Evolutionary conservation across 495 filamentous ascomycete species (phyloP).

Genomic region (Penicillium bialowiezense): DNA sequence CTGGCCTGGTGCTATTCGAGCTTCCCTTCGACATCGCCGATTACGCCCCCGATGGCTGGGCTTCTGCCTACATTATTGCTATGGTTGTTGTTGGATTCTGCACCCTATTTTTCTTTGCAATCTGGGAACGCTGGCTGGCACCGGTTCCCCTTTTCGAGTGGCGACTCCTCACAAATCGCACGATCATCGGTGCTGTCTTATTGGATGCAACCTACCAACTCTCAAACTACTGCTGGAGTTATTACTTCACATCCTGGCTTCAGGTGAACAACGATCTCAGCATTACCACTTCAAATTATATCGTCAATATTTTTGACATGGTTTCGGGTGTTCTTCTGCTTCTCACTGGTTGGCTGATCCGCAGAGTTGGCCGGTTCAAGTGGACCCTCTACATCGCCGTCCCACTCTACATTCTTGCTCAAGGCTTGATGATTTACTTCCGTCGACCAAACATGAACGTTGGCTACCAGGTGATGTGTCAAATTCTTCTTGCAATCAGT

Average conservation of each 20-base stretch:
- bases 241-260: slow-evolving; percentile 60
- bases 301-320: slow-evolving; percentile 46
- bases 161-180: slow-evolving; percentile 42
- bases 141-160: slow-evolving; percentile 51
- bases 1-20: slow-evolving; percentile 56
- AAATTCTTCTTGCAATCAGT: slow-evolving; percentile 64
- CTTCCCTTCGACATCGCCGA: slow-evolving; percentile 50
- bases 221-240: slow-evolving; percentile 36
- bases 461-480: slow-evolving; percentile 65
- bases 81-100: slow-evolving; percentile 52
- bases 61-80: slow-evolving; percentile 44
- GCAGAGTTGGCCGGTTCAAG: slow-evolving; percentile 48
- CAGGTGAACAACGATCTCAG: slow-evolving; percentile 63
- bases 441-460: slow-evolving; percentile 53
- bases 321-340: slow-evolving; percentile 40
- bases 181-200: slow-evolving; percentile 53
- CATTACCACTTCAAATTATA: slow-evolving; percentile 50
- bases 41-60: slow-evolving; percentile 37
- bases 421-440: slow-evolving; percentile 60
- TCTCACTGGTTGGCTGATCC: slow-evolving; percentile 49
- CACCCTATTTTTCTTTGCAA: slow-evolving; percentile 48
- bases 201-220: slow-evolving; percentile 51
- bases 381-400: slow-evolving; percentile 52
- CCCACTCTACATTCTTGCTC: slow-evolving; percentile 51
- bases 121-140: slow-evolving; percentile 53